phyloP scores from a whole-genome alignment of 2,329 filamentous ascomycete genomes.

The Trichophyton benhamiae region DNA sequence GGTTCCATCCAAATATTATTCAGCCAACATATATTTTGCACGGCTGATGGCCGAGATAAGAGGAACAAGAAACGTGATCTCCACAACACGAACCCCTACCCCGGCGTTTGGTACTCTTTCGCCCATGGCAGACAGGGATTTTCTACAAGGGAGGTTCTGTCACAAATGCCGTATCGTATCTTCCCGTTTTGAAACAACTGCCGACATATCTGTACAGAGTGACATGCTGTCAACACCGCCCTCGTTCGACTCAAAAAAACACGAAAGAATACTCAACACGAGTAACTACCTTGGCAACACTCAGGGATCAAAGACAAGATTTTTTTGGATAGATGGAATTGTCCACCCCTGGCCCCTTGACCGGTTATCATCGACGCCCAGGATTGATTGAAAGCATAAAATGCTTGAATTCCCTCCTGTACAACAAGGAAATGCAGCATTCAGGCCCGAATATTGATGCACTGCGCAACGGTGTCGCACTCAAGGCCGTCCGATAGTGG shows the following conservation, averaged over 20 bases:
- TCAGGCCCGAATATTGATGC: neutral
- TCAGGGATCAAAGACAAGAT: neutral
- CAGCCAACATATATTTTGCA: neutral
- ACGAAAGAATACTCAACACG: neutral
- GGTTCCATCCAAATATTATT: neutral
- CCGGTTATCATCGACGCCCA: slow-evolving; percentile 3
- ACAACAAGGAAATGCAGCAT: neutral
- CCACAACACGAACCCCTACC: slow-evolving; percentile 1
- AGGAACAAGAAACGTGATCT: neutral
- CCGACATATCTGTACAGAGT: neutral
- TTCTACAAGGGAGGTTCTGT: neutral
- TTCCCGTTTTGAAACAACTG: neutral
- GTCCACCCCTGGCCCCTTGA: neutral
- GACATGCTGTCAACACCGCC: neutral
- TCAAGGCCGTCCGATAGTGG: neutral
- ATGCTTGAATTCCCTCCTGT: neutral
- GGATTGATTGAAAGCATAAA: slow-evolving; percentile 2
- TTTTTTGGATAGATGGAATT: neutral
- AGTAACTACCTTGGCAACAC: neutral
- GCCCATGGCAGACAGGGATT: slow-evolving; percentile 4
- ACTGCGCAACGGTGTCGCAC: neutral
- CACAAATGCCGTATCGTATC: neutral
- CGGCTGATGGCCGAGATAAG: slow-evolving; percentile 1
- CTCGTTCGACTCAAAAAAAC: neutral
- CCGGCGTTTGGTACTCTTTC: neutral